A percentile compares a stretch with the other conserved stretches of the same genome.
These are phyloP conservation scores for Trichothecium roseum DNA, from an alignment of 2,329 filamentous ascomycete genomes.

Conservation along the genomic window DNA sequence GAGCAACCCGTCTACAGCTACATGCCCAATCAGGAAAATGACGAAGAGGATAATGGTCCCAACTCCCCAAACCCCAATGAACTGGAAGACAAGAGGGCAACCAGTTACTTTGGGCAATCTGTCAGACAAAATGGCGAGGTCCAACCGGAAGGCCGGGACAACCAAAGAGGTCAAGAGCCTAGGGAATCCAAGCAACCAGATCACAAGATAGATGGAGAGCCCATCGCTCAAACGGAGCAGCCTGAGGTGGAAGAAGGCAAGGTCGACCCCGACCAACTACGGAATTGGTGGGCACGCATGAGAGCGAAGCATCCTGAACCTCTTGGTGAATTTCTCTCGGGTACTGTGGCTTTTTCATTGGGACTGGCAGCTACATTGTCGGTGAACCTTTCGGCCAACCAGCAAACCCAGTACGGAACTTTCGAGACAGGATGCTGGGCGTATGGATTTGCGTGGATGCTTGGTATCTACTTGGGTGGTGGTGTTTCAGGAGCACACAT, in stretches of 20 bases:
- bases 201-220: constrained; percentile 9
- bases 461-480: constrained; percentile 13
- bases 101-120: too few species aligned
- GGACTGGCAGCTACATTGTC: constrained; percentile 9
- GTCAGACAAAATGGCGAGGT: too few species aligned
- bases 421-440: constrained; percentile 14
- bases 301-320: constrained; percentile 11
- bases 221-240: constrained; percentile 8
- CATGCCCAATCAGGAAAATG: not conserved
- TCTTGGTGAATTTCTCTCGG: constrained; percentile 12
- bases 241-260: constrained; percentile 7
- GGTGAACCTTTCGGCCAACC: constrained; percentile 9
- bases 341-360: constrained; percentile 8
- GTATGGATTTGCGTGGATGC: constrained; percentile 15
- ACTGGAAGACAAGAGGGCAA: too few species aligned
- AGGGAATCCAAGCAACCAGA: constrained; percentile 1
- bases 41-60: too few species aligned
- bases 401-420: constrained; percentile 6
- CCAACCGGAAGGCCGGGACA: not conserved
- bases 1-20: constrained; percentile 6
- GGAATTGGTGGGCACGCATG: constrained; percentile 13
- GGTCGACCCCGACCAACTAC: constrained; percentile 8
- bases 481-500: constrained; percentile 18
- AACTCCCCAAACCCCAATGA: too few species aligned
- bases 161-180: not conserved